phyloP scores from a whole-genome alignment of 1,284 basidiomycete species.

The Phylloporus sp. region DNA sequence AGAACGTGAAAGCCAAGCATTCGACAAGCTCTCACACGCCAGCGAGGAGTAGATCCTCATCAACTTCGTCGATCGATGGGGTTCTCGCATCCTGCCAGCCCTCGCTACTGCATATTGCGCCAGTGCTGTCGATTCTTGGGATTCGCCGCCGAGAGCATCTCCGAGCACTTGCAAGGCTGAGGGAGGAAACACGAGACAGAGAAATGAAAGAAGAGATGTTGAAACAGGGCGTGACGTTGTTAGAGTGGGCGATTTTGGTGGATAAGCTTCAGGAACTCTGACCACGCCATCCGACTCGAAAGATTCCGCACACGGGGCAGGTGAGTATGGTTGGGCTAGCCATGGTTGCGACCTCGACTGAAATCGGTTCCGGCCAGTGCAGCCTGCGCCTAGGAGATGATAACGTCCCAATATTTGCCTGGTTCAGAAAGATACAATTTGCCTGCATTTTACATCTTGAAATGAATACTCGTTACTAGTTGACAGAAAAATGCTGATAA shows the following conservation, averaged over 20 bases:
- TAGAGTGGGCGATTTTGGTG: conserved; percentile 79
- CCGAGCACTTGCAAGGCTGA: conserved; percentile 58
- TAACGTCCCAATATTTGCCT: not conserved
- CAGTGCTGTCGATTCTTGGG: conserved; percentile 57
- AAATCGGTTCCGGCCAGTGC: not conserved
- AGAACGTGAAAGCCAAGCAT: conserved; percentile 19
- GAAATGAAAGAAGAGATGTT: conserved; percentile 71
- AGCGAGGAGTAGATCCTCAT: conserved; percentile 30
- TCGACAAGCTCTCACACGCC: conserved; percentile 16
- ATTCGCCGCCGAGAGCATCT: conserved; percentile 63
- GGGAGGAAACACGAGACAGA: conserved; percentile 64
- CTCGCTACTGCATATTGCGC: conserved; percentile 60
- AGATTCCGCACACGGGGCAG: not conserved
- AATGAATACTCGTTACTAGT: too few relatives aligned
- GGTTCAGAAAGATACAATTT: not conserved
- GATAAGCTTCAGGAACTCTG: conserved; percentile 47
- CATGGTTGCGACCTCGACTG: not conserved
- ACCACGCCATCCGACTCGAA: not conserved
- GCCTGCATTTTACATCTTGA: too few relatives aligned
- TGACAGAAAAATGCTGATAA: too few relatives aligned
- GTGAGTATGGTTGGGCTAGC: conserved; percentile 8
- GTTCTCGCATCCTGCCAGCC: conserved; percentile 61
- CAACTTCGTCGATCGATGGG: conserved; percentile 48
- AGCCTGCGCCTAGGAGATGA: not conserved
- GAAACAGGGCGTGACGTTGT: conserved; percentile 62